Conservation (phyloP, 768 basidiomycete species). For the Dendrothele bispora region DNA sequence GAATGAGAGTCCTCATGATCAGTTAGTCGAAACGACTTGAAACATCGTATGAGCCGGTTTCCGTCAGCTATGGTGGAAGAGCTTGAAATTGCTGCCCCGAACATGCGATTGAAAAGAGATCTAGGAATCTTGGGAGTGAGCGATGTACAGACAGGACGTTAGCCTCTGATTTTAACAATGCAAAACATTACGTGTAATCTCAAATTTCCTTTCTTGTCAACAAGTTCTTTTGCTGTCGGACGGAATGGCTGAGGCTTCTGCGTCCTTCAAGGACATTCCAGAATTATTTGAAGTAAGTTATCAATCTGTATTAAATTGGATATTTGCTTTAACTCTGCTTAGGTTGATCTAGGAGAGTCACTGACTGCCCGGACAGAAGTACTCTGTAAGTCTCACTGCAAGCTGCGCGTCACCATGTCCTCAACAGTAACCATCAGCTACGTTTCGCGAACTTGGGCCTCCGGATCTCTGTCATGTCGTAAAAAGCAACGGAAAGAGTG, state of each 20-base stretch:
- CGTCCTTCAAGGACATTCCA: conserved; percentile 88
- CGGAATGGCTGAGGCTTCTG: conserved; percentile 65
- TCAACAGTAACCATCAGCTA: conserved; percentile 51
- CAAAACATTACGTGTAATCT: too few species aligned
- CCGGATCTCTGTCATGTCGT: conserved; percentile 96
- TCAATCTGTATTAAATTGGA: not conserved
- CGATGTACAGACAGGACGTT: too few species aligned
- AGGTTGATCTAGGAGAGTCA: conserved; percentile 91
- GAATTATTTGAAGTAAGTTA: conserved; percentile 89
- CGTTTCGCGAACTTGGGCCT: conserved; percentile 95
- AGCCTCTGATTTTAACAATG: too few species aligned
- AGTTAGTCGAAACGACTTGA: too few species aligned
- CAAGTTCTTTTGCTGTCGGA: too few species aligned
- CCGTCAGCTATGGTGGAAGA: too few species aligned
- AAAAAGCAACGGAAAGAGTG: conserved; percentile 83
- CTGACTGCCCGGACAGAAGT: conserved; percentile 89
- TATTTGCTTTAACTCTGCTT: conserved; percentile 11
- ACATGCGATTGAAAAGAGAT: too few species aligned
- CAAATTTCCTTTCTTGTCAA: too few species aligned
- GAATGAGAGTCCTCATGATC: too few species aligned
- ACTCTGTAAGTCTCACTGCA: conserved; percentile 59
- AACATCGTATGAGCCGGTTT: too few species aligned
- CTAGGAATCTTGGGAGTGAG: too few species aligned
- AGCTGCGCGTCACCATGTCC: conserved; percentile 4
- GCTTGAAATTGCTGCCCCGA: too few species aligned